These are phyloP conservation scores for Coniferiporia sulphurascens DNA, from an alignment of 1,284 basidiomycete genomes.

Conservation along the genomic window DNA sequence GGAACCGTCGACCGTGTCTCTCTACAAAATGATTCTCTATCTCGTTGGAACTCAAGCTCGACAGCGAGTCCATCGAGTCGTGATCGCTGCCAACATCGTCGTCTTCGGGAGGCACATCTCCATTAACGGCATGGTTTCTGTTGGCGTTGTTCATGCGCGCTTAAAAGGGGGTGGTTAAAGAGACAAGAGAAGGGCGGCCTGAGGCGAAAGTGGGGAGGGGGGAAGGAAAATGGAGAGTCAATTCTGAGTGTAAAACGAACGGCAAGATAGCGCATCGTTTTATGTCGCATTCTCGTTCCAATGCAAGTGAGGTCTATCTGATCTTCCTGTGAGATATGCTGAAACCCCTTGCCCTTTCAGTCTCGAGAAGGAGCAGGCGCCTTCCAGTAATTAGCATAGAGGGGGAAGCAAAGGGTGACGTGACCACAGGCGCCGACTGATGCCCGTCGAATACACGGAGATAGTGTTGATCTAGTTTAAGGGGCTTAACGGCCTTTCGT, in stretches of 20 bases:
- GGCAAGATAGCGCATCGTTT: not conserved
- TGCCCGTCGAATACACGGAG: not conserved
- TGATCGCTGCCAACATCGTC: conserved; percentile 31
- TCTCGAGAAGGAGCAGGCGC: not conserved
- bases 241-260: not conserved
- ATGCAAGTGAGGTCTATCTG: not conserved
- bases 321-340: not conserved
- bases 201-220: not conserved
- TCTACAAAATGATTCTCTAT: conserved; percentile 55
- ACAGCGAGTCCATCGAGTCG: conserved; percentile 38
- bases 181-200: not conserved
- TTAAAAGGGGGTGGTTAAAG: not conserved
- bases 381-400: not conserved
- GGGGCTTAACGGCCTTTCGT: not conserved
- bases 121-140: not conserved
- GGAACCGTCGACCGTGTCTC: conserved; percentile 53
- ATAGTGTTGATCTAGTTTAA: not conserved
- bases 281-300: not conserved
- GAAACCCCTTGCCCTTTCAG: not conserved
- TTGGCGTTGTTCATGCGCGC: not conserved
- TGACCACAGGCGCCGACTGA: not conserved
- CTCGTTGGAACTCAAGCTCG: conserved; percentile 41
- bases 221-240: not conserved
- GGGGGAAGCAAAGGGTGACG: not conserved
- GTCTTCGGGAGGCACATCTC: conserved; percentile 20